A percentile compares a stretch with the other conserved stretches of the same genome.
Conservation (phyloP, 2,329 filamentous ascomycete genomes). For the Aureobasidium sp. region DNA sequence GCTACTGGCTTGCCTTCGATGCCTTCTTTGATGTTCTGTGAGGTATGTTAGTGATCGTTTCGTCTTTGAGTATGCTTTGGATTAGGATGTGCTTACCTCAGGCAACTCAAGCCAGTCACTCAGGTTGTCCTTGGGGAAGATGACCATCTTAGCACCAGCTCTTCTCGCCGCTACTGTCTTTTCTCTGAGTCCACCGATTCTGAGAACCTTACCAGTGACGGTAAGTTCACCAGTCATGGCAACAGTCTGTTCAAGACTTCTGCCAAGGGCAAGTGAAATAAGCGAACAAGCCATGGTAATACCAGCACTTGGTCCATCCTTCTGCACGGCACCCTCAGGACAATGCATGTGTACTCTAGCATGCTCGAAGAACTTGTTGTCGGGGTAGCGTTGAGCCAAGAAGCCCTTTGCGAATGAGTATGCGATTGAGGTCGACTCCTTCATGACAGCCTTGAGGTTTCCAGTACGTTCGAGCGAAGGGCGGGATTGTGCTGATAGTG, state of each 20-base stretch:
- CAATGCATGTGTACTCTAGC: constrained; percentile 93
- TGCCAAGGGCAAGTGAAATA: constrained; percentile 73
- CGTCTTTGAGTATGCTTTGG: neutral
- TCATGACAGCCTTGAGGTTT: constrained; percentile 95
- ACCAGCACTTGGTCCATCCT: constrained; percentile 72
- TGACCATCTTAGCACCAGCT: constrained; percentile 84
- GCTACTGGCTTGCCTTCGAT: constrained; percentile 83
- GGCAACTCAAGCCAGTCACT: constrained; percentile 97
- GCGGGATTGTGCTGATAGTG: constrained; percentile 61
- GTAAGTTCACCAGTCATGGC: constrained; percentile 98
- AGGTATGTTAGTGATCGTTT: neutral
- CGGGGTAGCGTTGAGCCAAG: constrained; percentile 74
- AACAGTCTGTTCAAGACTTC: constrained; percentile 70
- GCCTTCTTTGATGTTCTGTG: constrained; percentile 93
- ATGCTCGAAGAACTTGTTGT: constrained; percentile 94
- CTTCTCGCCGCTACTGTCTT: constrained; percentile 94
- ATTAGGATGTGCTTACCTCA: constrained; percentile 57
- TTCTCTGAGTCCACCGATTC: constrained; percentile 88
- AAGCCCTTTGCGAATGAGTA: constrained; percentile 92
- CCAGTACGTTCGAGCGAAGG: constrained; percentile 85
- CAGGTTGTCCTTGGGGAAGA: constrained; percentile 92
- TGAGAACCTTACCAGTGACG: constrained; percentile 88
- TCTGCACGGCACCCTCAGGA: constrained; percentile 89
- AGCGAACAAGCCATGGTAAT: constrained; percentile 98
- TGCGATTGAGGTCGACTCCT: constrained; percentile 89